Percentiles rank a stretch among this genome's conserved stretches.
Evolutionary conservation across 192 early-diverging fungal species (phyloP).

Genomic region (Mycoemilia scoparia): DNA sequence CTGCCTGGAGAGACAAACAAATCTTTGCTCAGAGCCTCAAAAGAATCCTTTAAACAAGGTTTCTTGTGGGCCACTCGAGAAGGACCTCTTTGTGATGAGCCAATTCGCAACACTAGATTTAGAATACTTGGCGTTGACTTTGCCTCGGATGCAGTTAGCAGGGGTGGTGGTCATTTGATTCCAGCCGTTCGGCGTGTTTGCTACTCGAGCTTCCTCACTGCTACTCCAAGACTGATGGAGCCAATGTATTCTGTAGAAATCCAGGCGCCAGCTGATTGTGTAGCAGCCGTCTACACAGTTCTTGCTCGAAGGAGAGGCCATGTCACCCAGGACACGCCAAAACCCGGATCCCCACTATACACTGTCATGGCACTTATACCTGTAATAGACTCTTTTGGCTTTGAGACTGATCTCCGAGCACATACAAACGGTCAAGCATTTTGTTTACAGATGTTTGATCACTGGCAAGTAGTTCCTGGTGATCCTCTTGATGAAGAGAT

Average conservation of each 20-base stretch:
- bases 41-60: constrained; percentile 80
- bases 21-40: constrained; percentile 50
- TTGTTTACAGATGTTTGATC: constrained; percentile 94
- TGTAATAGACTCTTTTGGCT: constrained; percentile 88
- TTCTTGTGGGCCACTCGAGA: constrained; percentile 97
- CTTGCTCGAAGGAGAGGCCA: constrained; percentile 87
- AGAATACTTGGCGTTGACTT: constrained; percentile 73
- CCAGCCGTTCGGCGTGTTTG: constrained; percentile 91
- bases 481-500: constrained; percentile 84
- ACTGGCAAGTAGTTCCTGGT: constrained; percentile 95
- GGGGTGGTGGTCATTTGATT: constrained; percentile 92
- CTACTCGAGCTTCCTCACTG: constrained; percentile 90
- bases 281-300: constrained; percentile 86
- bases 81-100: constrained; percentile 93
- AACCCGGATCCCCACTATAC: constrained; percentile 85
- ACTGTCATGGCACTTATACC: constrained; percentile 87
- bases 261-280: constrained; percentile 90
- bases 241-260: constrained; percentile 93
- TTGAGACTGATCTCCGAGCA: constrained; percentile 90
- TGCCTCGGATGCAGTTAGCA: constrained; percentile 71
- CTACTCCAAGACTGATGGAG: constrained; percentile 92
- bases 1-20: constrained; percentile 76
- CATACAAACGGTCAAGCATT: constrained; percentile 96
- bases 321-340: constrained; percentile 84
- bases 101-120: constrained; percentile 91